Evolutionary conservation across 108 stramenopile species (phyloP).

Genomic region (Skeletonema grethae): DNA sequence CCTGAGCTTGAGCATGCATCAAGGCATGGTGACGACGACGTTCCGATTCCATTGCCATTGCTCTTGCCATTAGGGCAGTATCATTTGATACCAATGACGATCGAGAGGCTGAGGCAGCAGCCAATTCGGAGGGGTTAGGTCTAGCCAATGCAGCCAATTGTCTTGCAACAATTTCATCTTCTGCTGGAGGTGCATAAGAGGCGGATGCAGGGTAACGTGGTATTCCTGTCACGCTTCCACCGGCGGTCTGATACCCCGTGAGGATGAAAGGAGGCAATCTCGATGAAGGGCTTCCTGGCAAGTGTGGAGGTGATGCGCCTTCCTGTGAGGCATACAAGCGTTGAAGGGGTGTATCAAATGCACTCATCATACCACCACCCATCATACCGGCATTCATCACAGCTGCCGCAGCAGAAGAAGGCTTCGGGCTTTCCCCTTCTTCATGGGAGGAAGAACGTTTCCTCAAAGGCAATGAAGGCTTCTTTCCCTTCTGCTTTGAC

Average conservation of each 20-base stretch:
- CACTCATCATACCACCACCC: not conserved
- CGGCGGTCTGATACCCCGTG: not conserved
- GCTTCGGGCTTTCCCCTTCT: not conserved
- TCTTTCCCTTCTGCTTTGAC: not conserved
- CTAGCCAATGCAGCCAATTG: not conserved
- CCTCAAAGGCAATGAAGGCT: not conserved
- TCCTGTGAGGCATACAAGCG: constrained; percentile 2
- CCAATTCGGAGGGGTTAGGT: not conserved
- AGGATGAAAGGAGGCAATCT: not conserved
- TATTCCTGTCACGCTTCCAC: not conserved
- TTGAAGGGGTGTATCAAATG: not conserved
- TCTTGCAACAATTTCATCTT: not conserved
- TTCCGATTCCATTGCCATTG: not conserved
- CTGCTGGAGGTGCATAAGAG: not conserved
- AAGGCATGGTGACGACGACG: not conserved
- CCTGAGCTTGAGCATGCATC: not conserved
- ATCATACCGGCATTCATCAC: not conserved
- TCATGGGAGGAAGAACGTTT: not conserved
- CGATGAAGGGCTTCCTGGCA: not conserved
- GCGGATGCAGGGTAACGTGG: not conserved
- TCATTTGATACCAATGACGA: not conserved
- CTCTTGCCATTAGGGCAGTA: not conserved
- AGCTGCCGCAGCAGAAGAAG: not conserved
- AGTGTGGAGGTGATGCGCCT: not conserved
- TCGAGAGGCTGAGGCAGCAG: not conserved